Conservation (phyloP, 2,329 filamentous ascomycete species). For the Volutella citrinella region DNA sequence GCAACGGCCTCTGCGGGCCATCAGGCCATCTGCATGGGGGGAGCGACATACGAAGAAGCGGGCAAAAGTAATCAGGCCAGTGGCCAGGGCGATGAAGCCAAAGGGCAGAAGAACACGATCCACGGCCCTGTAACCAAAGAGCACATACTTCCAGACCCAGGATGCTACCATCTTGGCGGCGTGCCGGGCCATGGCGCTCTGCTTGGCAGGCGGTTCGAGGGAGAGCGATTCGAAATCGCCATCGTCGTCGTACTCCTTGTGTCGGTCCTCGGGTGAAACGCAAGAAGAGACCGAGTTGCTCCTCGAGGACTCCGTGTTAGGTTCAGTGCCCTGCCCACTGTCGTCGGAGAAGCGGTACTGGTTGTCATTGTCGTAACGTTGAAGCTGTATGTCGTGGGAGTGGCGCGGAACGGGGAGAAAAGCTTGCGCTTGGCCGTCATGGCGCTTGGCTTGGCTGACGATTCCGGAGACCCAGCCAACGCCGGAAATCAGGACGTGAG, state of each 20-base stretch:
- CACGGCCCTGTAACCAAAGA: constrained; percentile 61
- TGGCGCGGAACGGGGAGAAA: constrained; percentile 59
- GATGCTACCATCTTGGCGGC: constrained; percentile 55
- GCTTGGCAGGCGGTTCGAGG: constrained; percentile 32
- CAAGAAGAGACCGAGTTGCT: constrained; percentile 63
- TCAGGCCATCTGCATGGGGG: too few relatives aligned
- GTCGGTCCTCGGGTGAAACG: constrained; percentile 35
- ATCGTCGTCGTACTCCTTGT: constrained; percentile 48
- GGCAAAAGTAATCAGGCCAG: constrained; percentile 72
- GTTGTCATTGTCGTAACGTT: constrained; percentile 41
- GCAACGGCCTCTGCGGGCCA: background rate
- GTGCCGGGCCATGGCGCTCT: constrained; percentile 50
- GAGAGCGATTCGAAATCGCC: constrained; percentile 34
- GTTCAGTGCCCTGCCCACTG: constrained; percentile 73
- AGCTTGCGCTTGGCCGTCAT: constrained; percentile 29
- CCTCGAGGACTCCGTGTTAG: constrained; percentile 62
- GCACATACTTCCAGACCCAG: constrained; percentile 55
- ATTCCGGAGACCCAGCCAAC: constrained; percentile 54
- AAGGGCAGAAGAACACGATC: constrained; percentile 77
- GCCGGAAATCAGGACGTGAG: constrained; percentile 67
- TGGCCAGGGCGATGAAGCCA: constrained; percentile 69
- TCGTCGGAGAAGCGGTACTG: constrained; percentile 61
- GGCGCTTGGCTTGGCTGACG: constrained; percentile 1
- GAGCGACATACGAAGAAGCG: constrained; percentile 72
- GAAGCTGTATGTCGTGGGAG: constrained; percentile 3